Evolutionary conservation across 768 basidiomycete species (phyloP).

Genomic region (Boletus sp.): DNA sequence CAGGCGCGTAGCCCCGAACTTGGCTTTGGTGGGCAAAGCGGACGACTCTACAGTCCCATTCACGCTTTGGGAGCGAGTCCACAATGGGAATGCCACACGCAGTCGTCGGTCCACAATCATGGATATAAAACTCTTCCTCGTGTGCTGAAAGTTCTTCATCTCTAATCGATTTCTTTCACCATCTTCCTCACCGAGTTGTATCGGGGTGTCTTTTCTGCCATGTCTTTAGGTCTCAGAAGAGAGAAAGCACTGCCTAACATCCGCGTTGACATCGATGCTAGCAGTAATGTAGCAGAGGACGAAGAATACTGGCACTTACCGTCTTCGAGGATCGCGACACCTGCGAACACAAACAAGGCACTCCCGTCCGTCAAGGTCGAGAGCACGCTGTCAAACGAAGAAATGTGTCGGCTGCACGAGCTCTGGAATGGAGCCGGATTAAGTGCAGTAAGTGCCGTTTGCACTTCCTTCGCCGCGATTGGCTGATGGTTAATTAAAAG

Average conservation of each 20-base stretch:
- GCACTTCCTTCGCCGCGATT: neutral
- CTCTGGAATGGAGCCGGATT: constrained; percentile 29
- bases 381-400: constrained; percentile 15
- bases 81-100: constrained; percentile 2
- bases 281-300: neutral
- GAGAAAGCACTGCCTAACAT: constrained; percentile 26
- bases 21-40: constrained; percentile 3
- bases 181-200: neutral
- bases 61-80: constrained; percentile 12
- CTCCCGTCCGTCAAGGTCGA: constrained; percentile 21
- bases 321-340: neutral
- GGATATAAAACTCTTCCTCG: constrained; percentile 3
- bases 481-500: constrained; percentile 13
- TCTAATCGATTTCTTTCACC: neutral
- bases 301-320: neutral
- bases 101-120: constrained; percentile 2
- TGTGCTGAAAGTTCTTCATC: neutral
- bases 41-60: neutral
- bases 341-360: neutral
- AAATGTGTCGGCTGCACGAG: constrained; percentile 17
- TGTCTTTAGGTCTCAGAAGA: constrained; percentile 3
- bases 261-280: constrained; percentile 7
- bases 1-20: neutral
- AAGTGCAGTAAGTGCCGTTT: constrained; percentile 16
- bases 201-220: no score